These are phyloP conservation scores for Auriscalpium vulgare DNA, from an alignment of 768 basidiomycete genomes.

Conservation along the genomic window DNA sequence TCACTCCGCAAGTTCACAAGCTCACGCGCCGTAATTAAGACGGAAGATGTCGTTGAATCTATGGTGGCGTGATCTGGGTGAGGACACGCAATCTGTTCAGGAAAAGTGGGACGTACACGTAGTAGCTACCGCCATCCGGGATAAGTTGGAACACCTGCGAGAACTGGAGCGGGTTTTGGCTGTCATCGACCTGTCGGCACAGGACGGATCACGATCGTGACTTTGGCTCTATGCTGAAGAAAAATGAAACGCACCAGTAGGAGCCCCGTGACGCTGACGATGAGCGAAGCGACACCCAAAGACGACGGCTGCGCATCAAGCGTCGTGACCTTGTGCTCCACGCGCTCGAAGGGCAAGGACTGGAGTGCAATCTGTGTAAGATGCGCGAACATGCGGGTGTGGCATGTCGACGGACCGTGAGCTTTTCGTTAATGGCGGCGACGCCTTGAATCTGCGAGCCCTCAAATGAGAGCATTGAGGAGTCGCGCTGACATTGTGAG, in stretches of 20 bases:
- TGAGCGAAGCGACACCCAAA: slow-evolving; percentile 41
- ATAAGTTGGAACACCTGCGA: slow-evolving; percentile 92
- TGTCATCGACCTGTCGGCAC: slow-evolving; percentile 65
- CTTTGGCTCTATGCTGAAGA: background rate
- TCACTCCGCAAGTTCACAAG: background rate
- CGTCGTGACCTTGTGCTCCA: slow-evolving; percentile 75
- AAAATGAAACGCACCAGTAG: slow-evolving; percentile 46
- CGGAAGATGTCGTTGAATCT: slow-evolving; percentile 91
- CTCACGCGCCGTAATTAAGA: slow-evolving; percentile 59
- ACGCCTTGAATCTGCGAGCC: slow-evolving; percentile 47
- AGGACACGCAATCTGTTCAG: slow-evolving; percentile 2
- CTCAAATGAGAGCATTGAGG: slow-evolving; percentile 87
- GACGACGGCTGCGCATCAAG: slow-evolving; percentile 85
- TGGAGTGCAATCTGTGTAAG: slow-evolving; percentile 1
- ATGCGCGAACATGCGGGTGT: background rate
- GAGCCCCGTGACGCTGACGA: slow-evolving; percentile 87
- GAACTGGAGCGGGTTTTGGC: slow-evolving; percentile 73
- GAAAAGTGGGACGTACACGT: slow-evolving; percentile 53
- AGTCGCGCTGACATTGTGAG: slow-evolving; percentile 47
- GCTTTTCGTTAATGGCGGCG: slow-evolving; percentile 56
- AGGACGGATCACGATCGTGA: background rate
- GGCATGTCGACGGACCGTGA: slow-evolving; percentile 41
- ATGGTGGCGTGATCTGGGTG: slow-evolving; percentile 1
- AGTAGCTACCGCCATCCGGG: slow-evolving; percentile 67
- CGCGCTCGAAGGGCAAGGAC: slow-evolving; percentile 75